Base-by-base conservation (phyloP, 2,329 filamentous ascomycete species). In the Penicillium verrucosum region DNA sequence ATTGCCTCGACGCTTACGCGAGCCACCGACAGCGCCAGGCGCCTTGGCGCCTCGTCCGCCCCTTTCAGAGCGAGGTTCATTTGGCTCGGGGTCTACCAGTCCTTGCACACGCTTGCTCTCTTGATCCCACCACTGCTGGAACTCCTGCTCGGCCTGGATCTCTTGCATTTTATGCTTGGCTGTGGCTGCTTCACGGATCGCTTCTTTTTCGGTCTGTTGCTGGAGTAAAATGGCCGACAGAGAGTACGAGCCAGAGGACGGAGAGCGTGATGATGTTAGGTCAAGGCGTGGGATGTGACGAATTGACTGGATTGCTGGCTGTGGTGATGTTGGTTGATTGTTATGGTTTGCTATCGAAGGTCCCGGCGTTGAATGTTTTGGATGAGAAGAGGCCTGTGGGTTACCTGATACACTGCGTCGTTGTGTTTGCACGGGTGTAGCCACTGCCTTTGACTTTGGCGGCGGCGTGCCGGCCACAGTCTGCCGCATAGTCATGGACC, bases 81-180 rank as follows among this genome's bases (percentile, higher is more conserved):
- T 45, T 2, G 61, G 46, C 11, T 64, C 64, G 0, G 64, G 65
- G 6, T 73, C 69, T 6, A 68, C 55, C 18, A 74, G 58, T 3
- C 70, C 68, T 60, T 73, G 73, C 8, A 74, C 63, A 30, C 73
- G 68, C 56, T 70, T 71, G 51, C 73, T 74, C 50, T 74, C 72
- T 54, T 75, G 68, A 25, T 75, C 72, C 72, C 72, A 74, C 73
- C 73, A 75, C 71, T 95, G 87, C 70, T 97, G 90, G 71, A 99
- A 99, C 50, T 91, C 91, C 70, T 99, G 94, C 74, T 99, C 94
- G 63, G 94, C 86, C 72, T 99, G 94, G 57, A 99, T 99, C 61
- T 97, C 94, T 68, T 95, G 87, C 30, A 99, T 77, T 61, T 90
- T 94, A 54, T 93, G 84, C 75, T 96, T 97, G 2, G 92, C 90